Conservation (phyloP, 495 filamentous ascomycete species). For the Hypoxylon crocopeplum region DNA sequence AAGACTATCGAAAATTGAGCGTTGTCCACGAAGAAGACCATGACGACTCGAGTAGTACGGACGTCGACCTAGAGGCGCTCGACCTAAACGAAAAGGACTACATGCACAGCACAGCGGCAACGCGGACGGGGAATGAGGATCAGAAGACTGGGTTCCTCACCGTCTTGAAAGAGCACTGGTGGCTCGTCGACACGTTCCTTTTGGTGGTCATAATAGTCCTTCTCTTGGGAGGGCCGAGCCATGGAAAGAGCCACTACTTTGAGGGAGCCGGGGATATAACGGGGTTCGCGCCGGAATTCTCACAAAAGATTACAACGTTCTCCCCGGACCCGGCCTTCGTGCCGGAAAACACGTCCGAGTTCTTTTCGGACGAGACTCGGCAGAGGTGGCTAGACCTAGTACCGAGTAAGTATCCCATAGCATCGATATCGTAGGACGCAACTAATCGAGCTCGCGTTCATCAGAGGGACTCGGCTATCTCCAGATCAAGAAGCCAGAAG, state of each 20-base stretch:
- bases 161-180: conserved; percentile 33
- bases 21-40: conserved; percentile 29
- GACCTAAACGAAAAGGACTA: conserved; percentile 39
- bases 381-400: conserved; percentile 51
- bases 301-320: conserved; percentile 53
- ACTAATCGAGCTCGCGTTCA: background rate
- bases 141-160: conserved; percentile 15
- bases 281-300: conserved; percentile 48
- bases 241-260: conserved; percentile 17
- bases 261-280: conserved; percentile 48
- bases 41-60: conserved; percentile 41
- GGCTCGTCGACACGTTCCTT: conserved; percentile 45
- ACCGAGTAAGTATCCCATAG: conserved; percentile 42
- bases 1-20: conserved; percentile 23
- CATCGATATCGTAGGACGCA: background rate
- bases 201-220: conserved; percentile 45
- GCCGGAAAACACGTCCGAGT: conserved; percentile 52
- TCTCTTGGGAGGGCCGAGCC: conserved; percentile 31
- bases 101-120: conserved; percentile 12
- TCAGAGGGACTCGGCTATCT: conserved; percentile 54
- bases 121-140: conserved; percentile 1
- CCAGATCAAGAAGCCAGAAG: conserved; percentile 42
- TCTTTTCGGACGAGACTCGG: conserved; percentile 47
- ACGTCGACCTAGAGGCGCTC: conserved; percentile 39
- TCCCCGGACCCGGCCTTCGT: conserved; percentile 48